A percentile compares a stretch with the other conserved stretches of the same genome.
phyloP scores from a whole-genome alignment of 495 filamentous ascomycete genomes.

The Friedmanniomyces simplex region DNA sequence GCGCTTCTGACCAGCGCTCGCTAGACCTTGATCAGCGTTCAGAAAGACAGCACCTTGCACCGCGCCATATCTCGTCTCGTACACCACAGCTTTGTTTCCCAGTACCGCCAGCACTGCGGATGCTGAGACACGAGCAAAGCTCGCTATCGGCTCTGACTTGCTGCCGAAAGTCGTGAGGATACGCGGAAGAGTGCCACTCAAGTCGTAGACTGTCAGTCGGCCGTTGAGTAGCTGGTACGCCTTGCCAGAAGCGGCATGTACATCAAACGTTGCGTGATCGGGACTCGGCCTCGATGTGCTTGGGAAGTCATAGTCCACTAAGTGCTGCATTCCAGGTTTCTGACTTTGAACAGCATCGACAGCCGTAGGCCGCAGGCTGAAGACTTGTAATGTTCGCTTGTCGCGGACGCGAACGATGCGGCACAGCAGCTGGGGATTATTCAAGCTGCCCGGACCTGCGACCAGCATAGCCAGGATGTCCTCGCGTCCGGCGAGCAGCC shows the following conservation, averaged over 20 bases:
- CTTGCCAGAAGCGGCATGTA: conserved; percentile 48
- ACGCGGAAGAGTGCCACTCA: conserved; percentile 39
- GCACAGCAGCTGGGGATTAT: background rate
- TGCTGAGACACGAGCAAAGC: conserved; percentile 38
- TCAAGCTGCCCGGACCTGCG: background rate
- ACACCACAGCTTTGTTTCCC: conserved; percentile 19
- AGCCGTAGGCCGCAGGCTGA: conserved; percentile 13
- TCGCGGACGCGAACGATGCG: background rate
- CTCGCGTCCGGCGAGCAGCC: conserved; percentile 37
- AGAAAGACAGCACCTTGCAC: conserved; percentile 22
- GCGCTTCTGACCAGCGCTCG: background rate
- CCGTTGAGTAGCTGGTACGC: conserved; percentile 41
- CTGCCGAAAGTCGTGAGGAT: conserved; percentile 29
- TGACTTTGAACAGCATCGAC: conserved; percentile 14
- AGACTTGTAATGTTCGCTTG: conserved; percentile 15
- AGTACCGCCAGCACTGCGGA: conserved; percentile 23
- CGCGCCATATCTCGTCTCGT: conserved; percentile 31
- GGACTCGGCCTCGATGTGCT: background rate
- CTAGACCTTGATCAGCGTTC: background rate
- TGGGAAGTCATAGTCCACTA: conserved; percentile 21
- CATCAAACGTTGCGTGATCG: conserved; percentile 30
- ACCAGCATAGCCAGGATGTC: conserved; percentile 32
- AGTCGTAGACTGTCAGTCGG: conserved; percentile 40
- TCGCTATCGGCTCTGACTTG: background rate
- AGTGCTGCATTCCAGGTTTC: conserved; percentile 15